phyloP scores from a whole-genome alignment of 805 yeast species.

The Zygosaccharomyces rouxii region DNA sequence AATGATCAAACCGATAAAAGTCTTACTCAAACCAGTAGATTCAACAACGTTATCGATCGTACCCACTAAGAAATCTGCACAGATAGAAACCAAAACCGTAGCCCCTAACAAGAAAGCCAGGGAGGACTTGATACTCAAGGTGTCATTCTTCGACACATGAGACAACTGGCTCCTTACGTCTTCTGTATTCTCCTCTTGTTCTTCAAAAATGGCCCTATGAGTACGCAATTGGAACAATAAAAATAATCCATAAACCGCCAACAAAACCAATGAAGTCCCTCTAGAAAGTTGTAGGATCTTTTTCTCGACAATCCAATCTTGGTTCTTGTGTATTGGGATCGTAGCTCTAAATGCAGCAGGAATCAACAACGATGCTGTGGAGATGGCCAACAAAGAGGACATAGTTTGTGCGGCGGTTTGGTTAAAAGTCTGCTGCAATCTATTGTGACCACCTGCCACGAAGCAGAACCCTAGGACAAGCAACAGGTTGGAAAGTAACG shows the following conservation, averaged over 20 bases:
- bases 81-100: conserved; percentile 76
- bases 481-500: conserved; percentile 80
- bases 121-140: conserved; percentile 52
- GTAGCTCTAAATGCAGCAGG: conserved; percentile 96
- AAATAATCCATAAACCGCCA: conserved; percentile 72
- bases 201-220: conserved; percentile 72
- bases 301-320: conserved; percentile 32
- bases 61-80: conserved; percentile 92
- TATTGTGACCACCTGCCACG: conserved; percentile 83
- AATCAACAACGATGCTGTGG: conserved; percentile 80
- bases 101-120: conserved; percentile 51
- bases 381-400: conserved; percentile 88
- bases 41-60: conserved; percentile 87
- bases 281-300: conserved; percentile 72
- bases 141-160: conserved; percentile 24
- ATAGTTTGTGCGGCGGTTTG: conserved; percentile 98
- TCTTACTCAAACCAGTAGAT: conserved; percentile 81
- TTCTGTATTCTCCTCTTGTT: conserved; percentile 41
- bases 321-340: conserved; percentile 44
- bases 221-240: conserved; percentile 85
- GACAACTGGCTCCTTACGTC: conserved; percentile 29
- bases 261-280: conserved; percentile 76
- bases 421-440: conserved; percentile 82
- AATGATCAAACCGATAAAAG: conserved; percentile 88
- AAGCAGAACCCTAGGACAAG: conserved; percentile 95